Evolutionary conservation across 371 early-diverging fungal genomes (phyloP).

Genomic region (Homolaphlyctis polyrhiza): DNA sequence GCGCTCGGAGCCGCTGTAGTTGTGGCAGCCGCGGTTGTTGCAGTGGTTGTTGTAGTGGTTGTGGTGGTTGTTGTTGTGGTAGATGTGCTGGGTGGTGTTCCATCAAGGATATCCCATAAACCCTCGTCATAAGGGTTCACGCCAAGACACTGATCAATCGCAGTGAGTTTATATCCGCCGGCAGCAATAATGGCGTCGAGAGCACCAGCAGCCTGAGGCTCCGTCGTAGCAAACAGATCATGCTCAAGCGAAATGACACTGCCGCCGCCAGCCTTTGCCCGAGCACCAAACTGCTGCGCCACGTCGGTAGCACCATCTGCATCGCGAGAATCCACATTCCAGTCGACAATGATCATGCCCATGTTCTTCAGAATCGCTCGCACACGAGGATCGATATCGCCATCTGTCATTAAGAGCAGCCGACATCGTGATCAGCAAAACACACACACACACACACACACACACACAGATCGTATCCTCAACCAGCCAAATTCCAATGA

Average conservation of each 20-base stretch:
- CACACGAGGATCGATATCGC: slow-evolving; percentile 26
- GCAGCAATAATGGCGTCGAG: background rate
- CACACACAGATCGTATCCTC: background rate
- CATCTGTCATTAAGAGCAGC: no score
- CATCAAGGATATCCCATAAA: background rate
- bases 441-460: background rate
- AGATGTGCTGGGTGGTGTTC: background rate
- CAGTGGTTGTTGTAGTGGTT: background rate
- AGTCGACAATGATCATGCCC: slow-evolving; percentile 16
- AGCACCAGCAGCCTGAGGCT: background rate
- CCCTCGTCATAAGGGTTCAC: background rate
- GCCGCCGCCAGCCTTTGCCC: background rate
- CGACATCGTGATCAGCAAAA: background rate
- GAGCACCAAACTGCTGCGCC: background rate
- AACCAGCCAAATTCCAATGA: background rate
- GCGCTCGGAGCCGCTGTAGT: background rate
- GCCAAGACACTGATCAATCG: background rate
- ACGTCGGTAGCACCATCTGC: background rate
- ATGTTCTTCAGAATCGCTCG: slow-evolving; percentile 18
- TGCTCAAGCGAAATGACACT: background rate
- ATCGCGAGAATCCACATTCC: slow-evolving; percentile 13
- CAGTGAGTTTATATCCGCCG: background rate
- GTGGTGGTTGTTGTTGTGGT: background rate
- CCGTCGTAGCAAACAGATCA: background rate
- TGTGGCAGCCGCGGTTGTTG: background rate